phyloP scores from a whole-genome alignment of 768 basidiomycete genomes.

The Lactarius psammicola region DNA sequence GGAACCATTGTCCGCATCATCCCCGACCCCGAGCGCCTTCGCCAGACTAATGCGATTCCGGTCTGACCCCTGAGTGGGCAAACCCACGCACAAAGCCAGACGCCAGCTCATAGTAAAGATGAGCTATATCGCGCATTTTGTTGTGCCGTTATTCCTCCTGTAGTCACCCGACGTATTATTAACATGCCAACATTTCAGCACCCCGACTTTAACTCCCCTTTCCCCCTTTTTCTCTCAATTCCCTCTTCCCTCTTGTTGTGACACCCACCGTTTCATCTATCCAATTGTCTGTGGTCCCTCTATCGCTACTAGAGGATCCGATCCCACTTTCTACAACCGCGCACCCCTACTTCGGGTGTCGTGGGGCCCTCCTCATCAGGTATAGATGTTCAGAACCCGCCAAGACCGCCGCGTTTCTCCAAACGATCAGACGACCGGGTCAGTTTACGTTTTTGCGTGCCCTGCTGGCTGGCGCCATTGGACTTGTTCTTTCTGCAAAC shows the following conservation, averaged over 20 bases:
- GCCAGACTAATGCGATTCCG: not conserved
- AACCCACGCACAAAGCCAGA: no score
- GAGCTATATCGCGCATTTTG: not conserved
- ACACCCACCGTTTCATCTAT: no score
- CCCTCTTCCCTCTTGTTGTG: no score
- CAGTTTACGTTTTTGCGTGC: no score
- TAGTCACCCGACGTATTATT: not conserved
- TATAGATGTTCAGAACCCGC: no score
- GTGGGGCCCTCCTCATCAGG: not conserved
- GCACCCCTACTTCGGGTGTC: not conserved
- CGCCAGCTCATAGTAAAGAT: not conserved
- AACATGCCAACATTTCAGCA: not conserved
- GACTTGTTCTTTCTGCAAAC: no score
- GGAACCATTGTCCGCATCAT: not conserved
- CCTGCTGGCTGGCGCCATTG: no score
- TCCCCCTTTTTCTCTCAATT: no score
- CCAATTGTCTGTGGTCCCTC: no score
- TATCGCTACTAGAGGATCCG: no score
- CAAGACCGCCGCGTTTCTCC: no score
- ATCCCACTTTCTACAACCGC: not conserved
- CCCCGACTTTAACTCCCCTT: not conserved
- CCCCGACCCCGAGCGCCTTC: not conserved
- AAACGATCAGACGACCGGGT: no score
- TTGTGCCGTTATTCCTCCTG: not conserved
- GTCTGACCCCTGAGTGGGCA: not conserved